phyloP scores from a whole-genome alignment of 495 filamentous ascomycete genomes.

The Tuber magnatum region DNA sequence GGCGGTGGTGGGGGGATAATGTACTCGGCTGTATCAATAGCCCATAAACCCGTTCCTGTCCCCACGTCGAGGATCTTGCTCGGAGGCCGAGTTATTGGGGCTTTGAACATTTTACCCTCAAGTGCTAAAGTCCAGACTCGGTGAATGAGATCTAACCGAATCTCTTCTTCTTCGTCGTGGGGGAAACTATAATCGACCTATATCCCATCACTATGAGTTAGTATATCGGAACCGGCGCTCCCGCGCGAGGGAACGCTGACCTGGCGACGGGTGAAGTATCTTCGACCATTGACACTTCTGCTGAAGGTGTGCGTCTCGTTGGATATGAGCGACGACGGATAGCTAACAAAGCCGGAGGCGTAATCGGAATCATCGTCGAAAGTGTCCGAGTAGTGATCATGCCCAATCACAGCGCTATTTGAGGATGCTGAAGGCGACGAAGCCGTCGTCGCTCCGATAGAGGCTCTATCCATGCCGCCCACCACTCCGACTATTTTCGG shows the following conservation, averaged over 20 bases:
- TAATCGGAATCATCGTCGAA: constrained; percentile 31
- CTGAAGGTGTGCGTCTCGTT: constrained; percentile 14
- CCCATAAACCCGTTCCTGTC: constrained; percentile 34
- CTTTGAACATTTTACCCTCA: constrained; percentile 44
- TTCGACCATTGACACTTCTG: constrained; percentile 18
- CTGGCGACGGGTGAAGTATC: constrained; percentile 22
- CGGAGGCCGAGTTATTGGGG: constrained; percentile 40
- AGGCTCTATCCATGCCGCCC: not conserved
- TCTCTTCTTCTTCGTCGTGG: constrained; percentile 22
- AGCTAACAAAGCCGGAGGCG: constrained; percentile 22
- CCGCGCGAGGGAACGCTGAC: constrained; percentile 5
- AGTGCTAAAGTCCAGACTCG: constrained; percentile 35
- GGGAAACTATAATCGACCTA: constrained; percentile 26
- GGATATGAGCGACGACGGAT: constrained; percentile 23
- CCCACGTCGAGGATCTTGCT: constrained; percentile 25
- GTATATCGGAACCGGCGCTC: not conserved
- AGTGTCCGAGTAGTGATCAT: not conserved
- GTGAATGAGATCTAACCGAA: constrained; percentile 22
- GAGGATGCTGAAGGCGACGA: not conserved
- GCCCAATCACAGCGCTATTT: not conserved
- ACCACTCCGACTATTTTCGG: not conserved
- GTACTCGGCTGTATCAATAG: constrained; percentile 33
- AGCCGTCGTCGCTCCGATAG: not conserved
- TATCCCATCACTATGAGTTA: constrained; percentile 1
- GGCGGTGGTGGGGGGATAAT: constrained; percentile 5